Base-by-base conservation (phyloP, 192 early-diverging fungal species). In the Haplosporangium gracile region DNA sequence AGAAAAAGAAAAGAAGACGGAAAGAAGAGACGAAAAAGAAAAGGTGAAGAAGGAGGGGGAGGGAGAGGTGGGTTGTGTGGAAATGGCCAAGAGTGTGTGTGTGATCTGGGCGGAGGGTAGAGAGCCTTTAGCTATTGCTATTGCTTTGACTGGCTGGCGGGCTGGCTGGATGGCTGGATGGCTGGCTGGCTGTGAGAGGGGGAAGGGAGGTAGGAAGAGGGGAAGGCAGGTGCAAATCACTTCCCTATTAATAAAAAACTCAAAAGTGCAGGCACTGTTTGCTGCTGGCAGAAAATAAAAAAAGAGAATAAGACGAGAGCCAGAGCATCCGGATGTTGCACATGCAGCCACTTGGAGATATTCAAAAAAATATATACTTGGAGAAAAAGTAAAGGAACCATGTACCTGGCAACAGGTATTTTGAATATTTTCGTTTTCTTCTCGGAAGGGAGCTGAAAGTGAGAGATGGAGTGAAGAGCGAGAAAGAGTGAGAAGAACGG, bases 171-270 rank as follows among this genome's bases (percentile, higher is more conserved):
- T 20, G 20, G 20, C 49, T 51, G 47, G 47, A 16, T 43, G 42
- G 42, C 42, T 43, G 42, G 5, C 10, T 51, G 49, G 49, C 49
- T 22, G 49, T 49, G 47, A 49, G 47, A 49, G 47, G 26, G 60
- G 11, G n/a, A 32, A 29, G 29, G 6, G 38, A 39, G 68, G 43
- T 45, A 45, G 11, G 36, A 18, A n/a, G 22, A n/a, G 5, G 6
- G 55, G 9, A 29, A 29, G 60, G 26, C 26, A 63, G 10, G 60
- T 7, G 26, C 1, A 26, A 26, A 36, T 36, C 36, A 2, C 2
- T 36, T 65, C 29, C 60, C 60, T 65, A 65, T 65, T 65, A 65
- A 65, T 65, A 65, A 65, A 65, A 65, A 65, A 65, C 60, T 65
- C 60, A 65, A 65, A 65, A 15, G 60, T 65, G 60, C 60, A 32